Evolutionary conservation across 176 grass and related monocot species (phyloP), one percentile per base, ranked within the genome.

Genomic region (Otatea glauca): DNA sequence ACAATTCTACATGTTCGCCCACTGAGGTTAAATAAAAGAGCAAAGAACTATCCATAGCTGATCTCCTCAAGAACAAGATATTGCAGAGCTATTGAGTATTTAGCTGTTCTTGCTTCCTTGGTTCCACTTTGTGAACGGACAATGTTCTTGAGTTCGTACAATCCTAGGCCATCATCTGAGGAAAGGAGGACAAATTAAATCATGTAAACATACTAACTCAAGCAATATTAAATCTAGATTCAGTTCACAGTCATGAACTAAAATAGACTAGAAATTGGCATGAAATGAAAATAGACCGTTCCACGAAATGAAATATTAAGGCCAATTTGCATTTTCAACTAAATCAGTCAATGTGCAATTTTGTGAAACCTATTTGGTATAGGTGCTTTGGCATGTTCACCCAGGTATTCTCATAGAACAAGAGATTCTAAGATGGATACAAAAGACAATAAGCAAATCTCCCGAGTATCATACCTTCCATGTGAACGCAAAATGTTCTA

Each of bases 81-180:
- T 50, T 95, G 95, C 60, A 92, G 85, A 47, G 91, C 91, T 79
- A 93, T 85, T 24, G 92, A 94, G 68, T 98, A 98, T 85, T 93
- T 98, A 24, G 92, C 92, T 79, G 34, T 66, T 85, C 66, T 98
- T 60, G 76, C 82, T 76, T 71, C 81, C 62, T 68, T 88, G n/a
- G 69, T 62, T 34, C 61, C 66, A 80, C 41, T 87, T 71, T 88
- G 85, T 55, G 62, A 77, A 77, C 37, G 74, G 63, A 23, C 81
- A 70, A 61, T 92, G 37, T 79, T 85, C 79, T 85, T 91, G 51
- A 98, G 72, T 64, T 84, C 65, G 72, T 88, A 94, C 20, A 87
- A 91, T 75, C 91, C 88, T 14, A 41, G 67, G 39, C 82, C 53
- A 68, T 89, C 83, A 81, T 90, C 92, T 97, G 82, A 48, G 47